Percentiles rank a stretch among this genome's conserved stretches.
Evolutionary conservation across 495 filamentous ascomycete species (phyloP).

Genomic region (Aspergillus ellipticus): DNA sequence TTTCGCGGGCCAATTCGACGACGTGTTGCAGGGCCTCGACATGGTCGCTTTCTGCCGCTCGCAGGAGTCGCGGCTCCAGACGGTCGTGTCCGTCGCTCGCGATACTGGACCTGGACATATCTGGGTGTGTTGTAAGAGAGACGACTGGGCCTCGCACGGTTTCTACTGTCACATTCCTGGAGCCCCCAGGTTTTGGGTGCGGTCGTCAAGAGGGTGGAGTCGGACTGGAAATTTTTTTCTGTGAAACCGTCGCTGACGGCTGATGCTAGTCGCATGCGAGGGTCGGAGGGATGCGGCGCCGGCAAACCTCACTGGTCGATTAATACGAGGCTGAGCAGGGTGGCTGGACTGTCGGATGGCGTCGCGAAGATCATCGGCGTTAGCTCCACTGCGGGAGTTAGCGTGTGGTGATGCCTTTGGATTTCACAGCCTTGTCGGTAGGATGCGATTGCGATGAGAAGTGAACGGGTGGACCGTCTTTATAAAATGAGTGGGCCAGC

Average conservation of each 20-base stretch:
- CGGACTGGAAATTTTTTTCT: not conserved
- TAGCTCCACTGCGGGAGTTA: too few relatives aligned
- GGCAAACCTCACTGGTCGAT: too few relatives aligned
- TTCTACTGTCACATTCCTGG: not conserved
- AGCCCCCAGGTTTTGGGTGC: not conserved
- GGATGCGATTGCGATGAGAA: too few relatives aligned
- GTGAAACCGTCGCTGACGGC: not conserved
- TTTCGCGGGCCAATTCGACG: conserved; percentile 36
- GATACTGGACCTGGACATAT: conserved; percentile 37
- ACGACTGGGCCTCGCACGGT: not conserved
- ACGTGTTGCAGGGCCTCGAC: conserved; percentile 32
- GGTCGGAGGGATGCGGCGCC: too few relatives aligned
- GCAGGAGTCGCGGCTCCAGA: conserved; percentile 51
- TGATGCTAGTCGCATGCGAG: too few relatives aligned
- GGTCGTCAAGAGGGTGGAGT: not conserved
- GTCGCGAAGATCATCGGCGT: too few relatives aligned
- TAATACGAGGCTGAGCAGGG: conserved; percentile 6
- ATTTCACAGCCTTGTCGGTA: too few relatives aligned
- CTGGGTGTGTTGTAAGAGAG: not conserved
- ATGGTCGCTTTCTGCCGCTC: conserved; percentile 46
- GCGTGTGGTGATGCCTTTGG: too few relatives aligned
- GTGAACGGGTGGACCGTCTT: too few relatives aligned
- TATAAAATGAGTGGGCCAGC: too few relatives aligned
- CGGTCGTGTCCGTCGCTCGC: conserved; percentile 43
- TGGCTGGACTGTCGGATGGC: too few relatives aligned